A percentile compares a stretch with the other conserved stretches of the same genome.
These are phyloP conservation scores for Phyllosticta citriasiana DNA, from an alignment of 2,329 filamentous ascomycete species.

Conservation along the genomic window DNA sequence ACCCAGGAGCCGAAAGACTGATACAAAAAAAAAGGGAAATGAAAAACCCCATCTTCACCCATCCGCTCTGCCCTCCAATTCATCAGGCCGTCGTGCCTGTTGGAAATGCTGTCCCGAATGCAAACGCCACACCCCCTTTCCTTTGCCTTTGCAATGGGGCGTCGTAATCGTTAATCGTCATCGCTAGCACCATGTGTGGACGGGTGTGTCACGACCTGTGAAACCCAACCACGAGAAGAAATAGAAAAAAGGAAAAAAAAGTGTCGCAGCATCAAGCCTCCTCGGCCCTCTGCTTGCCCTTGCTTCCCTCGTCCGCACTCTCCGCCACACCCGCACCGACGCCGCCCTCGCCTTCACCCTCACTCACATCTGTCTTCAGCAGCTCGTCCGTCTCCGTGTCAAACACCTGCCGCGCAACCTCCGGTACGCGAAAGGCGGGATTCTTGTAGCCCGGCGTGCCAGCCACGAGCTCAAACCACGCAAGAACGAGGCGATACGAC, in stretches of 20 bases:
- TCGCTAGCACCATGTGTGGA: background rate
- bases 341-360: background rate
- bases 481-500: background rate
- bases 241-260: background rate
- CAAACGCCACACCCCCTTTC: background rate
- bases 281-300: background rate
- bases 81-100: background rate
- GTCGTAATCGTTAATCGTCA: background rate
- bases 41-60: too few relatives aligned
- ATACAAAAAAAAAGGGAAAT: too few relatives aligned
- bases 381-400: background rate
- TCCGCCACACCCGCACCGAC: background rate
- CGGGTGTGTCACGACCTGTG: background rate
- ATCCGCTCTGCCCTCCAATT: background rate
- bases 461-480: constrained; percentile 6
- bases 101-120: background rate
- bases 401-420: background rate
- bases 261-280: background rate
- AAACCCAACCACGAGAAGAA: background rate
- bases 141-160: background rate
- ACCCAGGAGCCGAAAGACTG: too few relatives aligned
- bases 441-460: background rate
- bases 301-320: background rate
- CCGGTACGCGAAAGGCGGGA: background rate
- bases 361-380: background rate